A percentile compares a stretch with the other conserved stretches of the same genome.
These are phyloP conservation scores for Geotrichum fermentans DNA, from an alignment of 1,139 yeast species.

Conservation along the genomic window DNA sequence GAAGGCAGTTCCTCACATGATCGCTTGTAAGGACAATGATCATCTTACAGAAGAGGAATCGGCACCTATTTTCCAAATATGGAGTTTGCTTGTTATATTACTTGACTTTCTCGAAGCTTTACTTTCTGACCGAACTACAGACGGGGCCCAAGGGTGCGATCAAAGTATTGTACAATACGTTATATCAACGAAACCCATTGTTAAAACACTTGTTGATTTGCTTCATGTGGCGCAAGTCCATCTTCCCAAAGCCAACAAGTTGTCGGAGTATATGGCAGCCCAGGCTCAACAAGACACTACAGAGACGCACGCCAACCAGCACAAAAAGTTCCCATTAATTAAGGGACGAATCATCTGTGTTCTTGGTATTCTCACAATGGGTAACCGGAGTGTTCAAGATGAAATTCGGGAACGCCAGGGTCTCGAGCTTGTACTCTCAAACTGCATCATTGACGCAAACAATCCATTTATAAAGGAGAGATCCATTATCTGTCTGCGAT, in stretches of 20 bases:
- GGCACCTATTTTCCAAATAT: slow-evolving; percentile 19
- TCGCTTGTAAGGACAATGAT: slow-evolving; percentile 6
- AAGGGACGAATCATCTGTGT: slow-evolving; percentile 32
- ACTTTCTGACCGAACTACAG: slow-evolving; percentile 16
- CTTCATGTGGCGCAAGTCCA: slow-evolving; percentile 27
- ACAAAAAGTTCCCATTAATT: slow-evolving; percentile 32
- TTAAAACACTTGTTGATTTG: slow-evolving; percentile 22
- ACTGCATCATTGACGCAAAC: slow-evolving; percentile 78
- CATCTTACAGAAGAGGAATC: slow-evolving; percentile 2
- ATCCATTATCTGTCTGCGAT: slow-evolving; percentile 71
- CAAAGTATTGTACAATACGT: slow-evolving; percentile 9
- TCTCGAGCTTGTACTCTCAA: slow-evolving; percentile 64
- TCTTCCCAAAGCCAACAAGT: slow-evolving; percentile 29
- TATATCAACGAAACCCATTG: slow-evolving; percentile 7
- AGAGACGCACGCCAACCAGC: slow-evolving; percentile 11
- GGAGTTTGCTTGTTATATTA: slow-evolving; percentile 8
- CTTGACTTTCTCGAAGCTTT: slow-evolving; percentile 17
- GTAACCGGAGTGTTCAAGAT: slow-evolving; percentile 59
- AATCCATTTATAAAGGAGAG: slow-evolving; percentile 87
- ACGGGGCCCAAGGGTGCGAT: slow-evolving; percentile 12
- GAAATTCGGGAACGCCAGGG: slow-evolving; percentile 61
- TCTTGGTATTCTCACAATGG: slow-evolving; percentile 39
- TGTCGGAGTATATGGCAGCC: slow-evolving; percentile 22
- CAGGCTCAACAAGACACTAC: not conserved
- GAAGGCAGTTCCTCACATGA: slow-evolving; percentile 15